Evolutionary conservation across 1,139 yeast species (phyloP).

Genomic region (Trichomonascaceae sp.): DNA sequence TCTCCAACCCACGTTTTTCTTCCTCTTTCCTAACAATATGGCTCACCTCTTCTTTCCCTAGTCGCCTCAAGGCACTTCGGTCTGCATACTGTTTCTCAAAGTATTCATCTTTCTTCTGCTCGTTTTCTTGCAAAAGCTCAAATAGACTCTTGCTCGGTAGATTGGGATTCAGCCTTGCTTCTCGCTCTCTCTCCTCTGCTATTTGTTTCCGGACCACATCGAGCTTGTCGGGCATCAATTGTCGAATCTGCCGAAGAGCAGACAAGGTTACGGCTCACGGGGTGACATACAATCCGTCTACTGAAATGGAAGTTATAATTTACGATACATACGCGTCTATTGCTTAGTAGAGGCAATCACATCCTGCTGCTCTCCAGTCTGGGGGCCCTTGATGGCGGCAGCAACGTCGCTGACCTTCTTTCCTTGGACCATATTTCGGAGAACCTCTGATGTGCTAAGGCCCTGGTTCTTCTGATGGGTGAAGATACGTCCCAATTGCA

Average conservation of each 20-base stretch:
- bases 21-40: neutral
- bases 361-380: no score
- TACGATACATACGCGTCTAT: no score
- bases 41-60: neutral
- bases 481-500: slow-evolving; percentile 61
- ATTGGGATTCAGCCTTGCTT: neutral
- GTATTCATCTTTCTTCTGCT: neutral
- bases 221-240: neutral
- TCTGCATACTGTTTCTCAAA: neutral
- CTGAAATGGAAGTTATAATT: no score
- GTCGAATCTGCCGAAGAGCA: no score
- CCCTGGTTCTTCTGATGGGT: slow-evolving; percentile 44
- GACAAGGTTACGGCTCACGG: no score
- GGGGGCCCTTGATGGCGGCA: no score
- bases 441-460: slow-evolving; percentile 39
- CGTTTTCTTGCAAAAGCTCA: neutral
- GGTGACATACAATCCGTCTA: no score
- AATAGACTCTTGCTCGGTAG: neutral
- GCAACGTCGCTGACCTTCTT: slow-evolving; percentile 13
- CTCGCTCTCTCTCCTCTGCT: neutral
- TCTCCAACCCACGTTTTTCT: neutral
- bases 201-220: neutral
- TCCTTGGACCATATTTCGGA: slow-evolving; percentile 46
- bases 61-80: neutral
- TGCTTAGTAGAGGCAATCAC: no score